Evolutionary conservation across 345 rosid genomes (phyloP).

Genomic region (Leavenworthia alabamica): DNA sequence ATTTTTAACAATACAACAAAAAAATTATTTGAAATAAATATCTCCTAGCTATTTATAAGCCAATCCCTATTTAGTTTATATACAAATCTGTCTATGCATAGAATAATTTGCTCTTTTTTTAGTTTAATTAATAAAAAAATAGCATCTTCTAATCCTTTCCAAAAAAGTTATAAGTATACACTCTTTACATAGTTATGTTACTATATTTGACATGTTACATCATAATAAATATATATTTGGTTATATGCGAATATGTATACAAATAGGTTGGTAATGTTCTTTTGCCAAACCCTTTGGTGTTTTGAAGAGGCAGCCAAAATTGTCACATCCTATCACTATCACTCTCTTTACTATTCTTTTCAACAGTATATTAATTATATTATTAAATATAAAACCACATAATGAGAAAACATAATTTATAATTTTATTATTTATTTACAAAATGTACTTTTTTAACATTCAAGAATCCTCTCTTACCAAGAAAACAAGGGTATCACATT

Average conservation of each 20-base stretch:
- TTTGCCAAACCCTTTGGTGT: conserved; percentile 15
- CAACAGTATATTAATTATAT: not conserved
- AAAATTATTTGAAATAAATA: not conserved
- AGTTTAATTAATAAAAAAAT: not conserved
- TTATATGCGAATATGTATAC: conserved; percentile 7
- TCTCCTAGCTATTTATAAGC: not conserved
- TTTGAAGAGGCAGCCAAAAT: conserved; percentile 31
- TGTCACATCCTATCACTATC: conserved; percentile 26
- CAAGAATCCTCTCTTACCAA: conserved; percentile 11
- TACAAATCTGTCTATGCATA: too few species aligned
- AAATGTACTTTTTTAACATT: conserved; percentile 2
- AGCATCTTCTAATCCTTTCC: too few species aligned
- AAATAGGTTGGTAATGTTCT: not conserved
- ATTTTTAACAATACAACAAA: not conserved
- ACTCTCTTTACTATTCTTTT: conserved; percentile 15
- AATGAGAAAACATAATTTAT: not conserved
- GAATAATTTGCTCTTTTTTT: too few species aligned
- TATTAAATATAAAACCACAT: not conserved
- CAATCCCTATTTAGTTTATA: not conserved
- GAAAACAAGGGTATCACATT: not conserved
- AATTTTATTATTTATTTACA: not conserved
- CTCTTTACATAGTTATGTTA: not conserved
- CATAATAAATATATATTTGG: too few species aligned
- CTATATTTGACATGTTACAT: conserved; percentile 14
- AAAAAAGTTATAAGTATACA: not conserved